Evolutionary conservation across 768 basidiomycete species (phyloP), one percentile per base, ranked within the genome.

Genomic region (Chlorophyllum brunneum): DNA sequence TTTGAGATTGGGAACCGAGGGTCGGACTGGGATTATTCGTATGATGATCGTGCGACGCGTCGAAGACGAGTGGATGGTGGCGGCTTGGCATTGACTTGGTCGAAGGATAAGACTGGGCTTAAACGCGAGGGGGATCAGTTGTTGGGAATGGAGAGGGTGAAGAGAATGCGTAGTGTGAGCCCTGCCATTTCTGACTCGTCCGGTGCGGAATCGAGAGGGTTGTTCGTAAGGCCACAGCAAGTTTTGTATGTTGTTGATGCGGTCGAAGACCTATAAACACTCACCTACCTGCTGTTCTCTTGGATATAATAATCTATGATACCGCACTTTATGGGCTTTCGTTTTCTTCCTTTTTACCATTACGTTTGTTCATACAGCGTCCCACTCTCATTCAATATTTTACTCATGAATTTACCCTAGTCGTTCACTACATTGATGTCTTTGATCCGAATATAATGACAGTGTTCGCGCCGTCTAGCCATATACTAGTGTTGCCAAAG

Each of bases 231-330:
- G 49, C 90, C 90, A 4, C 86, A 89, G 67, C 89, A 92, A 64
- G 88, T 92, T 50, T 70, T 93, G 48, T 92, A 92, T 63, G 90
- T 93, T 24, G 82, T 92, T 29, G 88, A 91, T 63, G 91, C 91
- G 30, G 82, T 88, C 36, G 88, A 51, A 30, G 46, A 46, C 36
- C 26, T 48, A 15, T 54, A 26, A 38, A 23, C 5, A 10, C 39
- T 30, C 15, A 7, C 8, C 16, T 6, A 3, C n/a, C 15, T 16
- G 10, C 10, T 16, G 22, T n/a, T 45, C 20, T 5, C 10, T 16
- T 40, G 39, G 20, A 16, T 18, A 22, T 40, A 15, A 16, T 40
- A n/a, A n/a, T n/a, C n/a, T n/a, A n/a, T n/a, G n/a, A n/a, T n/a
- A n/a, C n/a, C 42, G 15, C 44, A 30, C 29, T 45, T n/a, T 45